These are phyloP conservation scores for Skeletonema costatum DNA, from an alignment of 108 stramenopile genomes.

Conservation along the genomic window DNA sequence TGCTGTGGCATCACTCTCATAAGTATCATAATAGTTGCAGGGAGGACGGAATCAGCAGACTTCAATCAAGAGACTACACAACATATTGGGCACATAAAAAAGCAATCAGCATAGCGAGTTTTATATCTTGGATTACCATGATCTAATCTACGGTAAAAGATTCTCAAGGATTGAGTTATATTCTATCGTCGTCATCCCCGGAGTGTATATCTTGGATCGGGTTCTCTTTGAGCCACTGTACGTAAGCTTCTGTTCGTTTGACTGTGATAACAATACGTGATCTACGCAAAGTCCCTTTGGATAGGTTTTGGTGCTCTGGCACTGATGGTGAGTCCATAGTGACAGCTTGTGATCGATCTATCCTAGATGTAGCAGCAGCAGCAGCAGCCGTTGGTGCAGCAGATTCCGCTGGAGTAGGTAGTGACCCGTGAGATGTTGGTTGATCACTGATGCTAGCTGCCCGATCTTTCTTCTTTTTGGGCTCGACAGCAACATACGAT, in stretches of 20 bases:
- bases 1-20: no score
- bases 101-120: slow-evolving; percentile 8
- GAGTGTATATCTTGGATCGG: slow-evolving; percentile 59
- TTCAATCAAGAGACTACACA: background rate
- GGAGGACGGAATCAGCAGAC: background rate
- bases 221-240: slow-evolving; percentile 82
- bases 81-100: background rate
- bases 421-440: slow-evolving; percentile 2
- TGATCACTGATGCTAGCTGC: background rate
- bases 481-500: slow-evolving; percentile 78
- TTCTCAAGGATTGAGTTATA: slow-evolving; percentile 1
- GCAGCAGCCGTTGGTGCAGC: slow-evolving; percentile 10
- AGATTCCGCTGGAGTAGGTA: slow-evolving; percentile 6
- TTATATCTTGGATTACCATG: slow-evolving; percentile 21
- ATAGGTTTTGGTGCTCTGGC: slow-evolving; percentile 13
- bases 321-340: slow-evolving; percentile 7
- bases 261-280: slow-evolving; percentile 84
- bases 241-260: slow-evolving; percentile 69
- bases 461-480: slow-evolving; percentile 55
- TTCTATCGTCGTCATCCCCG: slow-evolving; percentile 34
- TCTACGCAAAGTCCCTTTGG: slow-evolving; percentile 63
- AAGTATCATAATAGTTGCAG: no score
- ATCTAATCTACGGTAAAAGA: slow-evolving; percentile 11
- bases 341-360: slow-evolving; percentile 8
- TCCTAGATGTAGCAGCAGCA: slow-evolving; percentile 9